Base-by-base conservation (phyloP, 2,329 filamentous ascomycete genomes). In the Immersiporthe knoxdaviesiana region DNA sequence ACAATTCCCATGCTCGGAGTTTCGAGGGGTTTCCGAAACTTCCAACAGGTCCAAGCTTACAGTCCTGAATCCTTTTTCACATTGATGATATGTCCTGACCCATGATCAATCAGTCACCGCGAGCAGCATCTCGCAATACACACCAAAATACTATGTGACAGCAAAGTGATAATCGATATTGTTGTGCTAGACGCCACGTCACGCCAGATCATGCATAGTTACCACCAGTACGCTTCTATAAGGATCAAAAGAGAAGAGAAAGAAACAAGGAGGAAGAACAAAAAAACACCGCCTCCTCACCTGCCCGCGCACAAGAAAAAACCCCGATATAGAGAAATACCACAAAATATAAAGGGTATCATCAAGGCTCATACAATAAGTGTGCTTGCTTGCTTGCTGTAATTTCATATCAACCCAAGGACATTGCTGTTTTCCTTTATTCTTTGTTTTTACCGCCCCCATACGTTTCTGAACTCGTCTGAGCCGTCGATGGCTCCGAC, bases 381-480 rank as follows among this genome's bases (percentile, higher is more conserved):
- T 21, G 44, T 47, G 21, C 21, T 47, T 47, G 44, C 18, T n/a
- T 47, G 18, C 18, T 47, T 47, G 44, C 44, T n/a, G 44, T 47
- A 47, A 47, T n/a, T 47, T n/a, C 37, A 39, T 12, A n/a, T n/a
- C 44, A 44, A 12, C 37, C 37, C 37, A 39, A 39, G 11, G 37
- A 39, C 37, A 39, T n/a, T n/a, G n/a, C n/a, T n/a, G n/a, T n/a
- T n/a, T n/a, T n/a, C n/a, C n/a, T n/a, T n/a, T n/a, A n/a, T n/a
- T n/a, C n/a, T n/a, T n/a, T n/a, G n/a, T n/a, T n/a, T n/a, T 37
- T 24, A 39, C 6, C 58, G 16, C 3, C 66, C 77, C 83, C 83
- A 85, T n/a, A 84, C 81, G 70, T 84, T 84, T 27, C 77, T 77
- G 70, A 84, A 84, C 68, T 82, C 83, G 3, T 84, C 82, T 37